phyloP scores from a whole-genome alignment of 208 protist genomes.

The Angomonas ambiguus region DNA sequence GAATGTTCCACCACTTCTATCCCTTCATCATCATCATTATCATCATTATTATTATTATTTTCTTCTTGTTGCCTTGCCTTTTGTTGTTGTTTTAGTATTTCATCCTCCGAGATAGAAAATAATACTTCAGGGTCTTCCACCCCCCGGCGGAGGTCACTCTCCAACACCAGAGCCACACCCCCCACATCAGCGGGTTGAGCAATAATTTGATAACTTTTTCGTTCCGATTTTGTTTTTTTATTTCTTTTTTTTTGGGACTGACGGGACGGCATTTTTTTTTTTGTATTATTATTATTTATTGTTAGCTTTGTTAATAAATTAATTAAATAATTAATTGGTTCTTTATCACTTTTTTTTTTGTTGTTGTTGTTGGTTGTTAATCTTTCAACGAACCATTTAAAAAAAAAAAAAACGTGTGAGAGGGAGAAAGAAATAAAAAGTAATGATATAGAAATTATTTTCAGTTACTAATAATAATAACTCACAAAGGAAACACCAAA shows the following conservation, averaged over 20 bases:
- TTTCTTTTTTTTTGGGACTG: slow-evolving; percentile 11
- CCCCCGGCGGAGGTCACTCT: slow-evolving; percentile 51
- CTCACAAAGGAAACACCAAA: slow-evolving; percentile 7
- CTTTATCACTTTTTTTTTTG: background rate
- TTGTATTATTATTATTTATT: no score
- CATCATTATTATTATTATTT: slow-evolving; percentile 22
- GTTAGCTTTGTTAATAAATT: slow-evolving; percentile 12
- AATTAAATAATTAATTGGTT: background rate
- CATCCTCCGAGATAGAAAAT: slow-evolving; percentile 11
- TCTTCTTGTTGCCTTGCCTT: no score
- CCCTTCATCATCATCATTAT: background rate
- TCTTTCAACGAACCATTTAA: no score
- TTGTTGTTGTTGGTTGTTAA: no score
- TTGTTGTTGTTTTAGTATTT: slow-evolving; percentile 14
- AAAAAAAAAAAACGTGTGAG: no score
- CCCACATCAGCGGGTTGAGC: slow-evolving; percentile 49
- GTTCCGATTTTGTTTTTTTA: slow-evolving; percentile 17
- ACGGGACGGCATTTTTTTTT: slow-evolving; percentile 5
- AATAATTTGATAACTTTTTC: slow-evolving; percentile 65
- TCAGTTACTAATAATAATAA: background rate
- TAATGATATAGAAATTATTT: no score
- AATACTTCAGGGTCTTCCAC: slow-evolving; percentile 16
- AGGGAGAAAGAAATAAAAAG: no score
- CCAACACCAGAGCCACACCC: slow-evolving; percentile 42
- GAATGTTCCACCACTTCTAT: slow-evolving; percentile 15